These are phyloP conservation scores for Cystobasidium onofrii DNA, from an alignment of 768 basidiomycete species.

Conservation along the genomic window DNA sequence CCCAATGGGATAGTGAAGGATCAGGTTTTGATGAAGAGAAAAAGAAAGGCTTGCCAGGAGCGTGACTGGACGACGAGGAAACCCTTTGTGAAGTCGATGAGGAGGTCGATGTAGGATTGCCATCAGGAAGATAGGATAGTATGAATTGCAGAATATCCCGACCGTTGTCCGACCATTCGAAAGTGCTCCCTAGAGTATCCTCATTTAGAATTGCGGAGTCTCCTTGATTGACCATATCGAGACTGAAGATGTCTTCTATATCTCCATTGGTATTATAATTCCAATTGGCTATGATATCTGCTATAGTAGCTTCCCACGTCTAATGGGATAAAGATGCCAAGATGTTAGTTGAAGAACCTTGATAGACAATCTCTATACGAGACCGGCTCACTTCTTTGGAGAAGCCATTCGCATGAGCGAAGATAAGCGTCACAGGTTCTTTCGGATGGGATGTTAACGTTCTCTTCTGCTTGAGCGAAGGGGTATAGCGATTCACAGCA, in stretches of 20 bases:
- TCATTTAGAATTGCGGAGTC: conserved; percentile 70
- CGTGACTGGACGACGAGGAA: not conserved
- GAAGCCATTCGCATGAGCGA: conserved; percentile 79
- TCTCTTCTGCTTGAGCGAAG: not conserved
- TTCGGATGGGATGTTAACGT: not conserved
- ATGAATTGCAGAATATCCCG: conserved; percentile 74
- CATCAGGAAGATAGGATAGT: conserved; percentile 56
- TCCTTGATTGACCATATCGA: conserved; percentile 77
- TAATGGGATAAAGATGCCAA: conserved; percentile 43
- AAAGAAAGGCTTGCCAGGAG: not conserved
- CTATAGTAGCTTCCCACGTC: conserved; percentile 71
- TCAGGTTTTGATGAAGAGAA: not conserved
- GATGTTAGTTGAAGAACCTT: not conserved
- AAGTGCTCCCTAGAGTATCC: conserved; percentile 54
- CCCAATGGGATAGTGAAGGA: conserved; percentile 20
- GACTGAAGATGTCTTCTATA: conserved; percentile 69
- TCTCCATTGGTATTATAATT: conserved; percentile 36
- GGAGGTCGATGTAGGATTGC: not conserved
- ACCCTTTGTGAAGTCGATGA: not conserved
- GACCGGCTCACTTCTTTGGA: conserved; percentile 62
- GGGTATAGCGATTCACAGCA: conserved; percentile 14
- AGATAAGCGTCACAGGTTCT: conserved; percentile 56
- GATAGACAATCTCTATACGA: not conserved
- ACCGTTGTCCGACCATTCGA: conserved; percentile 67
- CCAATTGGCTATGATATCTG: conserved; percentile 50